Evolutionary conservation across 305 asterid species (phyloP).

Genomic region (Coffea humblotiana): DNA sequence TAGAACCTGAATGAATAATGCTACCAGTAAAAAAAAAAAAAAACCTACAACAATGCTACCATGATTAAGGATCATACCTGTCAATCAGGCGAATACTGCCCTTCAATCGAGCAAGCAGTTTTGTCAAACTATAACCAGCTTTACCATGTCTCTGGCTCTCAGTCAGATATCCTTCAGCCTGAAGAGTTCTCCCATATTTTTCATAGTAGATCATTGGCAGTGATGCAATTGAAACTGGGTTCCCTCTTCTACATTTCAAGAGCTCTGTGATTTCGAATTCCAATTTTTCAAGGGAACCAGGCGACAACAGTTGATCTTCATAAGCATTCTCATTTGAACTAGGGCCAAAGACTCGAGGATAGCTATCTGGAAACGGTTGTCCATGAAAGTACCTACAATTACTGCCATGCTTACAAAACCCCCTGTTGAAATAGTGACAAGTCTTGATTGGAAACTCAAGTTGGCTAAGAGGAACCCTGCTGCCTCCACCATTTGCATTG

Average conservation of each 20-base stretch:
- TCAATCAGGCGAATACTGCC: constrained; percentile 68
- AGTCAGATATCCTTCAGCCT: constrained; percentile 88
- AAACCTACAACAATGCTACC: background rate
- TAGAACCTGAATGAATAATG: background rate
- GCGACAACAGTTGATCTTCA: constrained; percentile 57
- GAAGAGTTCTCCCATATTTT: constrained; percentile 64
- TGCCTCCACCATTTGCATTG: constrained; percentile 31
- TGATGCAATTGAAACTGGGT: constrained; percentile 84
- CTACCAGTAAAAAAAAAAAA: background rate
- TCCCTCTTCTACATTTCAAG: constrained; percentile 59
- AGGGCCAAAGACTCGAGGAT: constrained; percentile 34
- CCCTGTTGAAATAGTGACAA: constrained; percentile 77
- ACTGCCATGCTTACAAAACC: constrained; percentile 82
- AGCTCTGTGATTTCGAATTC: constrained; percentile 71
- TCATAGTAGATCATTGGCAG: constrained; percentile 78
- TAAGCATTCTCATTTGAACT: constrained; percentile 37
- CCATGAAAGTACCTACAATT: constrained; percentile 74
- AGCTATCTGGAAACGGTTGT: constrained; percentile 43
- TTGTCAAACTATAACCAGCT: constrained; percentile 87
- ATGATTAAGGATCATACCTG: constrained; percentile 38
- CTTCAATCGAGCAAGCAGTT: constrained; percentile 70
- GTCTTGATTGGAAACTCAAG: constrained; percentile 52
- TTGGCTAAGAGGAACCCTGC: constrained; percentile 33
- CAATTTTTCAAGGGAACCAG: constrained; percentile 63
- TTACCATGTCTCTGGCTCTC: constrained; percentile 96